Evolutionary conservation across 768 basidiomycete species (phyloP).

Genomic region (Amanita thiersii): DNA sequence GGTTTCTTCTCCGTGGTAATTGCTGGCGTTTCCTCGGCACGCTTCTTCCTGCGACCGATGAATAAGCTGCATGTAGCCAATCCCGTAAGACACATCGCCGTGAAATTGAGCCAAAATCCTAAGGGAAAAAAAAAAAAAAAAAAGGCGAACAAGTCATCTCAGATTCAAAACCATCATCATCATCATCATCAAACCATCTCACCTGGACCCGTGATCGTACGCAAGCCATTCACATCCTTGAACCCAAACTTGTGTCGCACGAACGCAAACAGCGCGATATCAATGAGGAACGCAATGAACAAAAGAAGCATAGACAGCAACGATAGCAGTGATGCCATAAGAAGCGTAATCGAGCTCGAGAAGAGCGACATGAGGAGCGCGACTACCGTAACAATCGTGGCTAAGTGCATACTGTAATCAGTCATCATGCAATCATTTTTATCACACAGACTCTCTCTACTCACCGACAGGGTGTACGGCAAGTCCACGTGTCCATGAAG

Average conservation of each 20-base stretch:
- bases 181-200: constrained; percentile 13
- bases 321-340: constrained; percentile 57
- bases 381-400: constrained; percentile 49
- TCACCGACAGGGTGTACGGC: constrained; percentile 70
- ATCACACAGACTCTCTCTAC: constrained; percentile 16
- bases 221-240: constrained; percentile 34
- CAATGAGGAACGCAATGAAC: constrained; percentile 67
- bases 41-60: constrained; percentile 53
- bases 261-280: constrained; percentile 64
- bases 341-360: constrained; percentile 44
- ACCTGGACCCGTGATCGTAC: constrained; percentile 61
- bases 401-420: constrained; percentile 20
- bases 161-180: constrained; percentile 4
- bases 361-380: constrained; percentile 60
- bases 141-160: constrained; percentile 6
- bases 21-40: constrained; percentile 30
- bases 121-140: neutral
- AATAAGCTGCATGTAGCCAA: constrained; percentile 64
- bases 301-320: constrained; percentile 66
- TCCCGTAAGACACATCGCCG: constrained; percentile 51
- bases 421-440: constrained; percentile 2
- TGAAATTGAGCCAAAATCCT: constrained; percentile 77
- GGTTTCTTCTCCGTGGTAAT: constrained; percentile 22
- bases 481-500: constrained; percentile 67
- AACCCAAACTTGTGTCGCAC: constrained; percentile 50